Base-by-base conservation (phyloP, 192 early-diverging fungal species). In the Spizellomyces sp. region DNA sequence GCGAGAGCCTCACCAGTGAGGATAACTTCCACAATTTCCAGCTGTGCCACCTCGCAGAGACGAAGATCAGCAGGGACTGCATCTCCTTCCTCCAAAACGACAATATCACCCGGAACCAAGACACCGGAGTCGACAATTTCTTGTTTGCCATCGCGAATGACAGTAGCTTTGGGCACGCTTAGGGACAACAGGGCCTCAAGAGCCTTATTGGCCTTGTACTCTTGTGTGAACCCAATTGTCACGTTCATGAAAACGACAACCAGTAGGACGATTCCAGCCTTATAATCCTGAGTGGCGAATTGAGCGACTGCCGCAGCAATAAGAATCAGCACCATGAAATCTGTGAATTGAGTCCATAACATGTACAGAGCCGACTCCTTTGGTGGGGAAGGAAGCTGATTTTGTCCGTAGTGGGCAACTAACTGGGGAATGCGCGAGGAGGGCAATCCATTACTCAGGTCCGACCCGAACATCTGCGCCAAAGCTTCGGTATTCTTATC, bases 291-390 rank as follows among this genome's bases (percentile, higher is more conserved):
- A 57, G 76, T 81, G 27, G 77, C 79, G 68, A 76, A 67, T 56
- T 84, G 76, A 44, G 75, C 86, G 54, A 96, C 80, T 44, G 92
- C 87, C 1, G 92, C 94, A 9, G 86, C 83, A 48, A 94, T 83
- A 42, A 98, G 83, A 55, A 98, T 90, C 54, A 98, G 60, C 44
- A 98, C 91, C 94, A 98, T 98, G 73, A 96, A 91, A 71, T 98
- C 95, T 1, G 92, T 93, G 27, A 98, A 73, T 79, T 98, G 96
- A 22, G 82, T 82, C 87, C 91, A 91, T 7, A 98, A 69, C 81
- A 98, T 94, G 64, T 81, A 89, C 78, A 82, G 80, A 70, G 84
- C 75, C 0, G 84, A 86, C 1, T 90, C 83, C 21, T 81, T 81
- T 14, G 93, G 92, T 6, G 94, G 91, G 8, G 87, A 78, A 8